Conservation (phyloP, 1,284 basidiomycete genomes). For the Marasmius tenuissimus region DNA sequence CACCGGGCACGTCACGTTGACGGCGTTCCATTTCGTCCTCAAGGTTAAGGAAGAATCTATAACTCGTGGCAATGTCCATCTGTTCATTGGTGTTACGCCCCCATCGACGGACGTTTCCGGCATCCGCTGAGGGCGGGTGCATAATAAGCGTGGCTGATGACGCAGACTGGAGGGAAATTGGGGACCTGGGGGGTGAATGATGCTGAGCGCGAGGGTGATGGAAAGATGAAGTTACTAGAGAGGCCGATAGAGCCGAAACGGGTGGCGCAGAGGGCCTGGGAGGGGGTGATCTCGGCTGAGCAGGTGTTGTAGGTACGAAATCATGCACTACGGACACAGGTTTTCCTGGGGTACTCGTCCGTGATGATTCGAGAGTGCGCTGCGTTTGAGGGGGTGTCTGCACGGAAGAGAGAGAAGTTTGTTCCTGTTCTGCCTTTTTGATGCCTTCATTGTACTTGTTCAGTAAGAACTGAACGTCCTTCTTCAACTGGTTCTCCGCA, state of each 20-base stretch:
- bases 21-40: slow-evolving; percentile 56
- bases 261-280: slow-evolving; percentile 37
- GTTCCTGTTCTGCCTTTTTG: slow-evolving; percentile 44
- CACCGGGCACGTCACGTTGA: slow-evolving; percentile 19
- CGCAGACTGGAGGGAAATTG: slow-evolving; percentile 24
- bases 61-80: slow-evolving; percentile 67
- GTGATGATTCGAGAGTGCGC: slow-evolving; percentile 4
- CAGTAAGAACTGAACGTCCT: slow-evolving; percentile 67
- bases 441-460: slow-evolving; percentile 53
- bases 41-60: slow-evolving; percentile 58
- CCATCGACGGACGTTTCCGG: slow-evolving; percentile 42
- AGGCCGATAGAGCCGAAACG: slow-evolving; percentile 67
- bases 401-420: slow-evolving; percentile 15
- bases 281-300: slow-evolving; percentile 19
- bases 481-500: slow-evolving; percentile 53
- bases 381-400: slow-evolving; percentile 5
- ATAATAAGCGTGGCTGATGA: slow-evolving; percentile 37
- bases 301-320: slow-evolving; percentile 48
- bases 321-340: slow-evolving; percentile 37
- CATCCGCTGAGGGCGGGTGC: slow-evolving; percentile 27
- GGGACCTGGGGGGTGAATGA: slow-evolving; percentile 17
- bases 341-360: background rate
- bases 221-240: slow-evolving; percentile 60
- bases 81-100: slow-evolving; percentile 59
- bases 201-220: slow-evolving; percentile 44